Evolutionary conservation across 2,329 filamentous ascomycete genomes (phyloP).

Genomic region (Thelonectria discophora): DNA sequence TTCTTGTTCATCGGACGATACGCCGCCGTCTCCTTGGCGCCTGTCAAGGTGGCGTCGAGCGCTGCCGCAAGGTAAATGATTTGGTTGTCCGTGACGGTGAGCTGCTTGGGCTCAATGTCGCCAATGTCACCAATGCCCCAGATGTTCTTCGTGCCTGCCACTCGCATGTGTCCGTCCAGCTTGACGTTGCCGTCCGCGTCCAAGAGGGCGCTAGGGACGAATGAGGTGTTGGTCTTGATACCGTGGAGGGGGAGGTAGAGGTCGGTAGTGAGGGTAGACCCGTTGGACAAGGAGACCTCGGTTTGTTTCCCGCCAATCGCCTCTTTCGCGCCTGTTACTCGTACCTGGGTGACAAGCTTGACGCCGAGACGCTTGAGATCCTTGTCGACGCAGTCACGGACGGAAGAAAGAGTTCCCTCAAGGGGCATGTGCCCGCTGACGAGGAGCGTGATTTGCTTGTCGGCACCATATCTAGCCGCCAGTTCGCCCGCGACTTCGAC

Average conservation of each 20-base stretch:
- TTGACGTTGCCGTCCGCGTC: constrained; percentile 46
- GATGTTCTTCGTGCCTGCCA: constrained; percentile 47
- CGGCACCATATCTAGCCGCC: constrained; percentile 43
- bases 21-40: neutral
- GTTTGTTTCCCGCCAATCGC: constrained; percentile 17
- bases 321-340: constrained; percentile 40
- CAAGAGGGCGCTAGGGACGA: constrained; percentile 47
- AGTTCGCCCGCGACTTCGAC: constrained; percentile 51
- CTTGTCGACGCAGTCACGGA: constrained; percentile 42
- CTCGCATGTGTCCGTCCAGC: constrained; percentile 47
- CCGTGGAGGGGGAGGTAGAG: constrained; percentile 58
- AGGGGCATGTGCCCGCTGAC: constrained; percentile 34
- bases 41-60: constrained; percentile 41
- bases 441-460: constrained; percentile 42
- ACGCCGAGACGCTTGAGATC: constrained; percentile 43
- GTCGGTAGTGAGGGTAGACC: constrained; percentile 44
- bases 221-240: constrained; percentile 52
- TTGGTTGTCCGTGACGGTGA: constrained; percentile 46
- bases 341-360: constrained; percentile 44
- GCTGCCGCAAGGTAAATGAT: constrained; percentile 46
- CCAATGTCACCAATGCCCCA: constrained; percentile 56
- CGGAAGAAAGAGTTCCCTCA: constrained; percentile 35
- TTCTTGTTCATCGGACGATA: constrained; percentile 40
- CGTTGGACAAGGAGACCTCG: constrained; percentile 44
- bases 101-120: constrained; percentile 51